These are phyloP conservation scores for Malus hybrid DNA, from an alignment of 331 rosid genomes.

Conservation along the genomic window DNA sequence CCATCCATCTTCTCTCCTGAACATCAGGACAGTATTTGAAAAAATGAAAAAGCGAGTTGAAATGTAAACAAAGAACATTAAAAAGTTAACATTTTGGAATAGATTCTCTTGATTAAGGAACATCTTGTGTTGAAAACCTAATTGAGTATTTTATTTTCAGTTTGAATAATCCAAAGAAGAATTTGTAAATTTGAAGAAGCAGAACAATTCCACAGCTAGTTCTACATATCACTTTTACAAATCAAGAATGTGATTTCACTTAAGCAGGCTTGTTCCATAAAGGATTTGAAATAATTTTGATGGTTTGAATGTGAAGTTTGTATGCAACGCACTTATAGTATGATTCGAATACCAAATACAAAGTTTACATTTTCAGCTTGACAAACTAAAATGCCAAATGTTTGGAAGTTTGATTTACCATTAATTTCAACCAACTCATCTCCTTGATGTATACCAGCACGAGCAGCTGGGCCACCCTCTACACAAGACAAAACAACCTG, in stretches of 20 bases:
- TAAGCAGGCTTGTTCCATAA: background rate
- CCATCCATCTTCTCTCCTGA: conserved; percentile 84
- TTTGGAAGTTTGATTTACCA: conserved; percentile 32
- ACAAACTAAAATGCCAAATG: background rate
- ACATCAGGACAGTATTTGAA: conserved; percentile 14
- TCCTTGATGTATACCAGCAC: conserved; percentile 90
- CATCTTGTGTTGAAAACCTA: background rate
- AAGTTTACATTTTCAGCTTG: background rate
- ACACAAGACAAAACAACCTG: conserved; percentile 85
- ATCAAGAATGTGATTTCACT: background rate
- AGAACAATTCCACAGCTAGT: background rate
- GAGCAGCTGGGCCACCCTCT: conserved; percentile 91
- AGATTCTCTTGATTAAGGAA: background rate
- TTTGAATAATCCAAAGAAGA: background rate
- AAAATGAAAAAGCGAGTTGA: background rate
- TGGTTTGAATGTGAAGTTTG: background rate
- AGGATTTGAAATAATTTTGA: too few species aligned
- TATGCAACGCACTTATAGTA: background rate
- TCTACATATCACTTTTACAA: background rate
- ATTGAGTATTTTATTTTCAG: background rate
- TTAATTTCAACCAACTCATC: conserved; percentile 90
- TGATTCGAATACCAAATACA: background rate
- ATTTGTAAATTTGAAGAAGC: background rate
- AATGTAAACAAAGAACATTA: background rate
- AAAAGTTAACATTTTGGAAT: background rate